These are phyloP conservation scores for Penicillium silybi DNA, from an alignment of 495 filamentous ascomycete genomes.

Conservation along the genomic window DNA sequence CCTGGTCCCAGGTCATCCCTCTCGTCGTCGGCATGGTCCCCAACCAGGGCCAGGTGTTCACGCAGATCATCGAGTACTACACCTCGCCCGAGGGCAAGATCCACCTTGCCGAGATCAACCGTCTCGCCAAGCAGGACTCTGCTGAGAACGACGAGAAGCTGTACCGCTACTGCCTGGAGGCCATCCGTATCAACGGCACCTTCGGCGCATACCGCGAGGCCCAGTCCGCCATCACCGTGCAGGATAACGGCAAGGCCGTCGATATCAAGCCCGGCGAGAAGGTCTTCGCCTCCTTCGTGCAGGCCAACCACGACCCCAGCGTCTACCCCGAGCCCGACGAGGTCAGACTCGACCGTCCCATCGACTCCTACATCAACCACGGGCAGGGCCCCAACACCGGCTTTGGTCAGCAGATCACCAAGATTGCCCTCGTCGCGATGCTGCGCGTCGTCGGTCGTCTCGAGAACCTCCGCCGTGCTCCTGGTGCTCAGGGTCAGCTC, in stretches of 20 bases:
- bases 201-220: constrained; percentile 55
- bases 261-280: constrained; percentile 49
- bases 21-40: constrained; percentile 59
- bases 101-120: constrained; percentile 57
- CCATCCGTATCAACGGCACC: constrained; percentile 58
- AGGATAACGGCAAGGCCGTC: constrained; percentile 50
- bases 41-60: constrained; percentile 70
- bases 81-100: constrained; percentile 51
- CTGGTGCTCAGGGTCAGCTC: constrained; percentile 64
- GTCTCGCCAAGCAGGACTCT: constrained; percentile 46
- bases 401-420: constrained; percentile 57
- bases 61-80: constrained; percentile 78
- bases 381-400: constrained; percentile 58
- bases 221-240: constrained; percentile 37
- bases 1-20: constrained; percentile 68
- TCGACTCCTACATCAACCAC: constrained; percentile 67
- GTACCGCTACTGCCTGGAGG: constrained; percentile 49
- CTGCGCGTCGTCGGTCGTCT: constrained; percentile 53
- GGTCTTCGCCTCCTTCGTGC: constrained; percentile 41
- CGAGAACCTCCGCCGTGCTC: constrained; percentile 60
- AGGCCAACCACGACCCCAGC: constrained; percentile 55
- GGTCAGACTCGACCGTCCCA: constrained; percentile 62
- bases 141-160: constrained; percentile 47
- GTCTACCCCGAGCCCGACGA: constrained; percentile 66
- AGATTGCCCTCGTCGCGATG: constrained; percentile 64